Percentiles rank a stretch among this genome's conserved stretches.
Evolutionary conservation across 2,329 filamentous ascomycete species (phyloP).

Genomic region (Trichoderma sp.): DNA sequence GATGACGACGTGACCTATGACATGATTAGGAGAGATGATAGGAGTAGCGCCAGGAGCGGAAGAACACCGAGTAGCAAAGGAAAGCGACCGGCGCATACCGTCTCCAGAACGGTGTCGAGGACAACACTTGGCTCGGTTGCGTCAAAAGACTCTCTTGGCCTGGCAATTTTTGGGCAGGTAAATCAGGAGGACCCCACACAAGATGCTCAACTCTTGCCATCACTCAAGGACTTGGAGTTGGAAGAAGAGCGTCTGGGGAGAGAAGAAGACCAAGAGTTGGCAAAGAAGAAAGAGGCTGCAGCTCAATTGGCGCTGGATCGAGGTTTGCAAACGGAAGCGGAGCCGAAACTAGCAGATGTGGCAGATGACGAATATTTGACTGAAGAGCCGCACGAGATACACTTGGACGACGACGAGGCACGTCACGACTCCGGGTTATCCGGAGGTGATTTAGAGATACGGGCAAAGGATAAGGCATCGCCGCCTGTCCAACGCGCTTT

Average conservation of each 20-base stretch:
- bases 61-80: slow-evolving; percentile 63
- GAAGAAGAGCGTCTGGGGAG: slow-evolving; percentile 55
- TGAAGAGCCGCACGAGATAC: slow-evolving; percentile 10
- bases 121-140: slow-evolving; percentile 55
- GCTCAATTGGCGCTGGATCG: slow-evolving; percentile 51
- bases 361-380: slow-evolving; percentile 35
- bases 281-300: slow-evolving; percentile 55
- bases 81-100: slow-evolving; percentile 47
- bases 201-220: slow-evolving; percentile 43
- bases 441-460: slow-evolving; percentile 28
- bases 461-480: slow-evolving; percentile 28
- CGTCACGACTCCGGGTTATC: background rate
- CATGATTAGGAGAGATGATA: slow-evolving; percentile 75
- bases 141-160: slow-evolving; percentile 37
- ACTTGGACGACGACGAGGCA: slow-evolving; percentile 2
- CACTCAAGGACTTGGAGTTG: slow-evolving; percentile 52
- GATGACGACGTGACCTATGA: slow-evolving; percentile 90
- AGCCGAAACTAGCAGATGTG: slow-evolving; percentile 30
- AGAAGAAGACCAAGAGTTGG: slow-evolving; percentile 56
- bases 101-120: slow-evolving; percentile 57
- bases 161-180: slow-evolving; percentile 31
- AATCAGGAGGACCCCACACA: slow-evolving; percentile 40
- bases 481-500: slow-evolving; percentile 41
- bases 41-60: slow-evolving; percentile 59
- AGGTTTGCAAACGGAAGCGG: slow-evolving; percentile 41